Conservation (phyloP, 352 stramenopile genomes). For the Globisporangium nagaii region DNA sequence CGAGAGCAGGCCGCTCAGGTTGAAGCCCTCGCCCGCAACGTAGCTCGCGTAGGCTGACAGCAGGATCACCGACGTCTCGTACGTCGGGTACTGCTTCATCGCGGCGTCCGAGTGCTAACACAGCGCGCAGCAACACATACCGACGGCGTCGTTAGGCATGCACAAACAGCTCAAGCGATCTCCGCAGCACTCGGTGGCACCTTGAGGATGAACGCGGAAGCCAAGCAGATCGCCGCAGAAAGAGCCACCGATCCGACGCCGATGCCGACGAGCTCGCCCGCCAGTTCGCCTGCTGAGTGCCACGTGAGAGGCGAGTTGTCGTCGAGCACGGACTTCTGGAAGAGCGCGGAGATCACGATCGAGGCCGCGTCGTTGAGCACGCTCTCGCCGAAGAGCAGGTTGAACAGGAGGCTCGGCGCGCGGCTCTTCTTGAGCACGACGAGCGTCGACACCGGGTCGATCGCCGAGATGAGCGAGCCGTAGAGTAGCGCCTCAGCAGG, state of each 20-base stretch:
- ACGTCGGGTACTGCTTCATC: slow-evolving; percentile 42
- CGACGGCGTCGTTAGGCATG: too few relatives aligned
- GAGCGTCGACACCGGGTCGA: slow-evolving; percentile 81
- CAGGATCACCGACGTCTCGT: slow-evolving; percentile 62
- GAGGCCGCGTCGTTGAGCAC: slow-evolving; percentile 65
- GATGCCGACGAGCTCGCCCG: slow-evolving; percentile 29
- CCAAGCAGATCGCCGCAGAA: slow-evolving; percentile 33
- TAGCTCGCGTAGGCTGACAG: slow-evolving; percentile 73
- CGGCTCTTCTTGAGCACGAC: slow-evolving; percentile 59
- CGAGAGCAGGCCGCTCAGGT: slow-evolving; percentile 83
- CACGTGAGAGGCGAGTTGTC: slow-evolving; percentile 1
- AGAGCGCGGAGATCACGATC: slow-evolving; percentile 70
- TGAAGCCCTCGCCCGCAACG: slow-evolving; percentile 51
- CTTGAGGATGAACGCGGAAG: slow-evolving; percentile 29
- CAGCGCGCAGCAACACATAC: too few relatives aligned
- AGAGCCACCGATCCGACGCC: slow-evolving; percentile 38
- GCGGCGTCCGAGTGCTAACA: slow-evolving; percentile 29
- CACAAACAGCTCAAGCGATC: too few relatives aligned
- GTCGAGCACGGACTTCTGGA: slow-evolving; percentile 36
- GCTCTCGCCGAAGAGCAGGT: slow-evolving; percentile 84
- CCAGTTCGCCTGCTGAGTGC: slow-evolving; percentile 28
- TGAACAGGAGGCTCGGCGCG: slow-evolving; percentile 61
- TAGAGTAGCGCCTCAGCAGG: slow-evolving; percentile 70
- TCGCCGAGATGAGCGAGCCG: slow-evolving; percentile 71
- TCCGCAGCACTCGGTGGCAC: too few relatives aligned